Conservation (phyloP, 306 rosid genomes). For the Prunus mongolica region DNA sequence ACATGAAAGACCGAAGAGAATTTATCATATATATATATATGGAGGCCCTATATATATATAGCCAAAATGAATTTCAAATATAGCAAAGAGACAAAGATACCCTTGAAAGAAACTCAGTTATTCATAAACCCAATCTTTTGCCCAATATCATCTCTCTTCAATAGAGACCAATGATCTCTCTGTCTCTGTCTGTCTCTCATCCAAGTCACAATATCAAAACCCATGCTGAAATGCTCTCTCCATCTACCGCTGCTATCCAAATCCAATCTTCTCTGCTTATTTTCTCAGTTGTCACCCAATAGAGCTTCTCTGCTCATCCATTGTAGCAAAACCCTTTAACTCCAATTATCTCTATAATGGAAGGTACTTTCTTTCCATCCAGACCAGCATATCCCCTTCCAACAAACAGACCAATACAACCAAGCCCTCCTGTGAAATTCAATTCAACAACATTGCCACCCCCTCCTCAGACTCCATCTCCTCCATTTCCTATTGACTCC, state of each 20-base stretch:
- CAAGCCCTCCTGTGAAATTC: constrained; percentile 46
- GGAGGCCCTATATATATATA: too few species aligned
- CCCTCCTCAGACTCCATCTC: constrained; percentile 39
- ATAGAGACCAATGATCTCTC: constrained; percentile 11
- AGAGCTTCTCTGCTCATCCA: neutral
- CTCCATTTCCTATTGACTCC: constrained; percentile 63
- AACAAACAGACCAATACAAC: constrained; percentile 42
- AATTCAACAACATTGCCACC: constrained; percentile 53
- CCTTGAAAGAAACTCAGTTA: neutral
- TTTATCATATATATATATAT: too few species aligned
- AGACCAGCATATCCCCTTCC: constrained; percentile 55
- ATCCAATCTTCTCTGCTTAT: constrained; percentile 3
- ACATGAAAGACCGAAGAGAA: neutral
- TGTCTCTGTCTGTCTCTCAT: neutral
- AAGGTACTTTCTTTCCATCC: constrained; percentile 65
- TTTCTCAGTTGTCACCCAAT: neutral
- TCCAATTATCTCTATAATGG: constrained; percentile 44
- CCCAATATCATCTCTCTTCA: neutral
- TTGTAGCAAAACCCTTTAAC: neutral
- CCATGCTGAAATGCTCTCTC: neutral
- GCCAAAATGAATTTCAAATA: too few species aligned
- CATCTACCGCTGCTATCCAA: neutral
- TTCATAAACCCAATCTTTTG: neutral
- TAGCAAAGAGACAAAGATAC: too few species aligned
- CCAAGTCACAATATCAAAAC: neutral